Base-by-base conservation (phyloP, 768 basidiomycete genomes). In the Rhizopogon vesiculosus region DNA sequence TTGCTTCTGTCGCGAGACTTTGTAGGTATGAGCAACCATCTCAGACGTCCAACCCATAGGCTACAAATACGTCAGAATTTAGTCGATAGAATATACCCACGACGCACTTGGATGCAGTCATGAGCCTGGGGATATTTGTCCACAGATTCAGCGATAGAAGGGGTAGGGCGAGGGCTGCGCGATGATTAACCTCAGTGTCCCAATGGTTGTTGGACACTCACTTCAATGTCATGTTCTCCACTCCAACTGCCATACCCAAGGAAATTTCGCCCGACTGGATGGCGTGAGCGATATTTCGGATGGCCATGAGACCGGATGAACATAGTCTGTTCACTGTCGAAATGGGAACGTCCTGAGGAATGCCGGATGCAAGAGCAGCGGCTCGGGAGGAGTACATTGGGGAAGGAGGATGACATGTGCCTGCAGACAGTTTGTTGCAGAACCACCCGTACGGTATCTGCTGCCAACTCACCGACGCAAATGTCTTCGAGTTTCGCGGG, bases 41-140 rank as follows among this genome's bases (percentile, higher is more conserved):
- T 94, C 92, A 5, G 90, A 90, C 1, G 92, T 94, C 92, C 92
- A 99, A 49, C 93, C 93, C 93, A 94, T 94, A 10, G 91, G 87
- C 88, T 92, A 58, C 18, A 44, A 44, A 10, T 12, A 29, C 3
- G n/a, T 45, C 5, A 54, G 53, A 10, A 25, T 38, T 35, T 15
- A 31, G 16, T 13, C 29, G 42, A 18, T 13, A 29, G 31, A 38
- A 8, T 16, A 3, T 5, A 25, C 9, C 19, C 48, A 49, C 35
- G 33, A 49, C 48, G 22, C 19, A 85, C 88, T 76, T 89, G 85
- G 42, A 87, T 82, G 63, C 86, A 88, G 64, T 93, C 90, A 64
- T 84, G 76, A 28, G 91, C 89, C 67, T 86, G 72, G 54, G 83
- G 44, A 69, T 85, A 65, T 59, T 76, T 73, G 57, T 79, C 80